Evolutionary conservation across 768 basidiomycete genomes (phyloP).

Genomic region (Melanogaster broomeanus): DNA sequence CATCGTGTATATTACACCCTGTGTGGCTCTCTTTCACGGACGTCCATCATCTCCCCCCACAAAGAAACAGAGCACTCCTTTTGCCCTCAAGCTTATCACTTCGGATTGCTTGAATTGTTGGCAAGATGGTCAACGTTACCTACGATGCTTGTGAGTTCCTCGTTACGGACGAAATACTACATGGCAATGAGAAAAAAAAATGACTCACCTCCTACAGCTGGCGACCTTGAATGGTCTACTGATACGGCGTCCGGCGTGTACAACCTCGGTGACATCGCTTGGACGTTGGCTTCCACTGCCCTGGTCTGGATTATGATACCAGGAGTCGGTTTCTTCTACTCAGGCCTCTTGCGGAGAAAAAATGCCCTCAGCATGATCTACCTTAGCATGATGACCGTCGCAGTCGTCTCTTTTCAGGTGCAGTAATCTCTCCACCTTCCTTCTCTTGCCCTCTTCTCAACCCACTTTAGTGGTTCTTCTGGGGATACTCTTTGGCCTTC

Average conservation of each 20-base stretch:
- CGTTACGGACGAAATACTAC: not conserved
- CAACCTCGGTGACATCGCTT: constrained; percentile 68
- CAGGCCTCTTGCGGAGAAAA: constrained; percentile 88
- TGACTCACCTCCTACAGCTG: constrained; percentile 30
- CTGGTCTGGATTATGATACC: constrained; percentile 87
- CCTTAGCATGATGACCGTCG: constrained; percentile 73
- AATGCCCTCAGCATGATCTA: constrained; percentile 93
- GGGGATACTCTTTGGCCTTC: constrained; percentile 94
- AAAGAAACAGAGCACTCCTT: not conserved
- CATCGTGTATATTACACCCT: constrained; percentile 23
- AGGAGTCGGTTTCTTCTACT: constrained; percentile 87
- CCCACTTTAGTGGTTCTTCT: constrained; percentile 84
- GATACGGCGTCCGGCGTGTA: constrained; percentile 36
- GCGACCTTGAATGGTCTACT: constrained; percentile 36
- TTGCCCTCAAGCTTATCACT: not conserved
- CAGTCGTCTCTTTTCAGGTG: constrained; percentile 84
- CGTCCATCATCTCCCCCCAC: constrained; percentile 3
- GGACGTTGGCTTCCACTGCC: constrained; percentile 73
- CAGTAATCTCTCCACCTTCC: constrained; percentile 12
- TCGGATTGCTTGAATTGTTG: not conserved
- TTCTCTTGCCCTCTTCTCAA: constrained; percentile 1
- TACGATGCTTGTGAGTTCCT: constrained; percentile 40
- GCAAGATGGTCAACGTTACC: constrained; percentile 45
- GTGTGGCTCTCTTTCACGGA: not conserved
- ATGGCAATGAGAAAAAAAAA: not conserved